Base-by-base conservation (phyloP, 768 basidiomycete genomes). In the Amanita molliuscula region DNA sequence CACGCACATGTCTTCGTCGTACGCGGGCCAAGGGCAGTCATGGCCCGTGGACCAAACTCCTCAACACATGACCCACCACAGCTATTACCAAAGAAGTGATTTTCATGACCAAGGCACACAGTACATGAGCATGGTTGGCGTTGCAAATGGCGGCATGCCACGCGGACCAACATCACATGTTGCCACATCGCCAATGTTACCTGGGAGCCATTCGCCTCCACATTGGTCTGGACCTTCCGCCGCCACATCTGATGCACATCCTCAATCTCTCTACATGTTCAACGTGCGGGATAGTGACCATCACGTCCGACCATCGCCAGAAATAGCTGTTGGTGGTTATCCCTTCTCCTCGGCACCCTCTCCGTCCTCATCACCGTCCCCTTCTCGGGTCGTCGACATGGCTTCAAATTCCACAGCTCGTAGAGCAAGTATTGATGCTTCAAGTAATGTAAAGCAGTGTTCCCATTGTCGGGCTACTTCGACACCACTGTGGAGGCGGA, bases 401-500 rank as follows among this genome's bases (percentile, higher is more conserved):
- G 55, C 61, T 11, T 56, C 64, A 3, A 52, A 64, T 13, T 49
- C 57, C n/a, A 54, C 43, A 7, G 62, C 63, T 47, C 60, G 63
- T 13, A 55, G 61, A 44, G 51, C 54, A 7, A 67, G 67, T 34
- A 59, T 64, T 11, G 64, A 67, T 34, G 61, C 59, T 18, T 51
- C 66, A 11, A 55, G 61, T 16, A 54, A 58, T 8, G 61, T 62
- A 15, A 75, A 73, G 50, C 62, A 61, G 6, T 75, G 73, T 52
- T 74, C 73, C 0, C 72, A 75, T 55, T 75, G 73, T 52, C 66
- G 65, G 26, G 72, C 72, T 11, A 75, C 72, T 0, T 65, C 69
- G 1, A 75, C 73, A 13, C 73, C 73, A 2, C 62, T 75, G n/a
- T 75, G 73, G 73, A 66, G 73, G 35, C 62, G 73, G 28, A 72